phyloP scores from a whole-genome alignment of 192 early-diverging fungal species.

The Dimargaris cristalligena region DNA sequence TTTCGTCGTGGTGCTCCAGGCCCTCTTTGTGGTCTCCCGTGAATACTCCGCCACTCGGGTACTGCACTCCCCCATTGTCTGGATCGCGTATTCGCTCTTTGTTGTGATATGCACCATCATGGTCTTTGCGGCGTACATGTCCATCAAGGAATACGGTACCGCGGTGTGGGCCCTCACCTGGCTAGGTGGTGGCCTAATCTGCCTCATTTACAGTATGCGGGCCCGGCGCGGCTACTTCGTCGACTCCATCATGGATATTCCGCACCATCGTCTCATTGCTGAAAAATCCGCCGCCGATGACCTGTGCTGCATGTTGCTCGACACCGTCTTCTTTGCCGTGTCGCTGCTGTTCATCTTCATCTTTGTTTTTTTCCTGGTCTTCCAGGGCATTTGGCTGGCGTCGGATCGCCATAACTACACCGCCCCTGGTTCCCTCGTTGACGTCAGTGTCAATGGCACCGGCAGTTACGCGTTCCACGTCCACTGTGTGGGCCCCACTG shows the following conservation, averaged over 20 bases:
- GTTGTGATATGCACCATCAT: conserved; percentile 20
- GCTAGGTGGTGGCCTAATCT: conserved; percentile 14
- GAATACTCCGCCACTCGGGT: conserved; percentile 26
- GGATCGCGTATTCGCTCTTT: conserved; percentile 22
- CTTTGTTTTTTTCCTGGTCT: conserved; percentile 22
- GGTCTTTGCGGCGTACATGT: conserved; percentile 21
- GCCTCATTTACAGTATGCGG: conserved; percentile 21
- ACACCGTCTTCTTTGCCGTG: conserved; percentile 22
- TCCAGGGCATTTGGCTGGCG: conserved; percentile 29
- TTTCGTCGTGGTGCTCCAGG: conserved; percentile 18
- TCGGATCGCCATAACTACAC: conserved; percentile 20
- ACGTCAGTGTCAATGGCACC: conserved; percentile 25
- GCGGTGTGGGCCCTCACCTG: conserved; percentile 23
- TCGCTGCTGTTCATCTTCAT: conserved; percentile 20
- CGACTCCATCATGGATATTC: conserved; percentile 31
- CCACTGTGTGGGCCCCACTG: conserved; percentile 22
- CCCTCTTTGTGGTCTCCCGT: conserved; percentile 28
- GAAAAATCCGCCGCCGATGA: conserved; percentile 18
- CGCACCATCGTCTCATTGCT: conserved; percentile 23
- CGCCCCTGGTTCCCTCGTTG: conserved; percentile 21
- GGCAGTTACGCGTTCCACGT: conserved; percentile 27
- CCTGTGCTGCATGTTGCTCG: conserved; percentile 20
- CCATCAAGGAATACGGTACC: conserved; percentile 12
- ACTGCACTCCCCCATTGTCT: conserved; percentile 22
- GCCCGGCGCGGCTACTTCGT: conserved; percentile 29